These are phyloP conservation scores for Candida railenensis DNA, from an alignment of 805 yeast species.

Conservation along the genomic window DNA sequence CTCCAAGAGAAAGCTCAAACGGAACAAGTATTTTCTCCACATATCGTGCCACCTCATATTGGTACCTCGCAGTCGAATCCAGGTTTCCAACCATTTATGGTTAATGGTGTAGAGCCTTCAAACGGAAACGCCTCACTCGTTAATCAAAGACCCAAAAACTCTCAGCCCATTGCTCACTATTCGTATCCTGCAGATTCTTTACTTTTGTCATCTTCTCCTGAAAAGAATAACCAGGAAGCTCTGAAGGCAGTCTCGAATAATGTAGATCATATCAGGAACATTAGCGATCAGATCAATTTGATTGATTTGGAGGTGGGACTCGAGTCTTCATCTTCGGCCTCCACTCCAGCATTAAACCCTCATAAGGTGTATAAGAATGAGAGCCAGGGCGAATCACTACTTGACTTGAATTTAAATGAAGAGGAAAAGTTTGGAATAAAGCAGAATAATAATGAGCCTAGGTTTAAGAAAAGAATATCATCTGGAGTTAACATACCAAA, in stretches of 20 bases:
- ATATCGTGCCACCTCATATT: neutral
- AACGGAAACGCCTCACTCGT: neutral
- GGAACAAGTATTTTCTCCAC: neutral
- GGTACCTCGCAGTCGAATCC: neutral
- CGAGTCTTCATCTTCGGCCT: constrained; percentile 21
- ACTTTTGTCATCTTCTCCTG: neutral
- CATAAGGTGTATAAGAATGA: neutral
- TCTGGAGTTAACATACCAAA: constrained; percentile 23
- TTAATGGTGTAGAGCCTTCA: neutral
- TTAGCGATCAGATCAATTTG: constrained; percentile 15
- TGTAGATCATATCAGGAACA: neutral
- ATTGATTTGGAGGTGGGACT: constrained; percentile 37
- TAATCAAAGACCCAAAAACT: neutral
- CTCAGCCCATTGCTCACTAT: neutral
- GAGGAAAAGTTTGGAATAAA: neutral
- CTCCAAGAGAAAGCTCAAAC: neutral
- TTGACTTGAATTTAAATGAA: constrained; percentile 10
- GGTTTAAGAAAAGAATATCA: constrained; percentile 31
- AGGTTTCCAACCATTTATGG: neutral
- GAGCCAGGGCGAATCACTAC: constrained; percentile 5
- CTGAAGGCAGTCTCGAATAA: neutral
- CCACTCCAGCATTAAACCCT: constrained; percentile 12
- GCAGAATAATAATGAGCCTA: constrained; percentile 18
- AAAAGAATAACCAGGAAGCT: neutral
- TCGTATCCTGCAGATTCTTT: neutral